Base-by-base conservation (phyloP, 768 basidiomycete genomes). In the Leccinum subgranulosum region DNA sequence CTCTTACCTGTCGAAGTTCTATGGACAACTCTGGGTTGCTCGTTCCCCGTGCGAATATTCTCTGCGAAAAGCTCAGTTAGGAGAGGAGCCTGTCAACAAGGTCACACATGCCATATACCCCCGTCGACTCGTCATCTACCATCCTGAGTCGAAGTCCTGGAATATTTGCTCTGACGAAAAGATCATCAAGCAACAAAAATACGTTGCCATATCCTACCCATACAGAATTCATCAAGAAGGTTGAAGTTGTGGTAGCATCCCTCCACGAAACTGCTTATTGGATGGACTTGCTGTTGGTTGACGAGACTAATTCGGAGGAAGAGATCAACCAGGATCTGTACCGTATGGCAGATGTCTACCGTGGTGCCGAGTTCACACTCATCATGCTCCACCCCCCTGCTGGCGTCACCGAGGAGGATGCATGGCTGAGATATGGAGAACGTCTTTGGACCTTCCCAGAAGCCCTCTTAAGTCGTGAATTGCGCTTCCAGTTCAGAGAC, bases 391-490 rank as follows among this genome's bases (percentile, higher is more conserved):
- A 0, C n/a, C 55, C 61, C 2, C 12, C 36, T 4, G 17, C 8
- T 1, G 28, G 0, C 3, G 41, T 49, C 31, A 49, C 51, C n/a
- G 33, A 63, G 6, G 39, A 59, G 8, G 19, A 15, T 2, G 53
- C 57, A 29, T 70, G 66, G 66, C 11, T 31, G 7, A 12, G 12
- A 10, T 67, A 66, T 10, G 69, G 66, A 7, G 27, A 67, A 28
- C 63, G 69, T 43, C 56, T 70, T 12, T 66, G 66, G 66, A 70
- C 62, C 1, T 61, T 71, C 6, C 66, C 67, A 0, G 59, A 64
- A 17, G 65, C 52, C 4, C 50, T 67, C 14, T 53, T 71, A 33
- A 66, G 67, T 14, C 67, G 64, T 0, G 53, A 66, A 29, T 43
- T 68, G 21, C 57, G 49, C 0, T 68, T 57, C 61, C 60, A 52